These are phyloP conservation scores for Microstegium vimineum DNA, from an alignment of 176 grass and related monocot species.

Conservation along the genomic window DNA sequence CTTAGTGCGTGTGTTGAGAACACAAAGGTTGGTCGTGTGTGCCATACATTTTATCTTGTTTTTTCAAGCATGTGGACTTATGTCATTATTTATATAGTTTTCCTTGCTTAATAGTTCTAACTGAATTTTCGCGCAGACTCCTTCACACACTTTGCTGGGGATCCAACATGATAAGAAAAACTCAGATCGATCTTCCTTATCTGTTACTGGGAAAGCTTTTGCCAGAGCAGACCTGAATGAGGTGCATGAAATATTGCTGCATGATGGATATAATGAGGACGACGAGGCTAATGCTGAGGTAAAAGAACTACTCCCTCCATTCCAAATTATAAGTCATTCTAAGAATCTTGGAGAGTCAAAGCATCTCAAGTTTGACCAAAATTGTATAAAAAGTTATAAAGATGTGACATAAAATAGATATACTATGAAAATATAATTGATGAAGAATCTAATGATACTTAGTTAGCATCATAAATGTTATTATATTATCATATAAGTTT, in stretches of 20 bases:
- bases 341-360: too few species aligned
- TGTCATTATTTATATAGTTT: background rate
- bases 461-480: too few species aligned
- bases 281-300: constrained; percentile 56
- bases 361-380: too few species aligned
- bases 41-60: background rate
- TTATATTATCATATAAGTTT: too few species aligned
- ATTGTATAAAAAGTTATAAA: too few species aligned
- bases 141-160: constrained; percentile 54
- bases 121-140: constrained; percentile 44
- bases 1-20: constrained; percentile 3
- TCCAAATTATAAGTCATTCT: too few species aligned
- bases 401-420: too few species aligned
- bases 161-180: constrained; percentile 35
- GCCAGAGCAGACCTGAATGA: constrained; percentile 46
- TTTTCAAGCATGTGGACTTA: background rate
- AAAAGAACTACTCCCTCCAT: too few species aligned
- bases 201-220: constrained; percentile 62
- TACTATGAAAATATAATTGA: too few species aligned
- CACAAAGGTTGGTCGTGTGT: background rate
- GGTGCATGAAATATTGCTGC: constrained; percentile 63
- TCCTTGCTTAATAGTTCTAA: constrained; percentile 5
- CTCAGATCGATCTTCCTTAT: constrained; percentile 34
- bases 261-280: constrained; percentile 62
- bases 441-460: too few species aligned